These are phyloP conservation scores for Allium cepa DNA, from an alignment of 106 monocot genomes.

Conservation along the genomic window DNA sequence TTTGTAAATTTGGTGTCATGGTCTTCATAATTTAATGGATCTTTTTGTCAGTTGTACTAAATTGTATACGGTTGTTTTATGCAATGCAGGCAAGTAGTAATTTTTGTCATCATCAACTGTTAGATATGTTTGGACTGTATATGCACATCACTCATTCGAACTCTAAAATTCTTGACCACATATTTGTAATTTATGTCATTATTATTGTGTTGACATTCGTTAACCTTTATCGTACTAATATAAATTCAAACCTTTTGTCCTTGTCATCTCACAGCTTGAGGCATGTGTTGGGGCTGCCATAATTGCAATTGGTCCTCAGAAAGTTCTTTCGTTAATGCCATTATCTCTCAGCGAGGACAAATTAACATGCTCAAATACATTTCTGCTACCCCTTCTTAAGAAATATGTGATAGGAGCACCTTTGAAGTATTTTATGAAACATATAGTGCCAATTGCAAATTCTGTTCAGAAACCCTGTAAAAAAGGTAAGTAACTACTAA, in stretches of 20 bases:
- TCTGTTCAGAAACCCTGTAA: conserved; percentile 28
- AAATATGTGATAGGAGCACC: conserved; percentile 62
- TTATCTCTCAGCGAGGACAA: conserved; percentile 37
- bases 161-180: too few relatives aligned
- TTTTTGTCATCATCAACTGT: too few relatives aligned
- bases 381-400: conserved; percentile 82
- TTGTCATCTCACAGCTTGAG: conserved; percentile 32
- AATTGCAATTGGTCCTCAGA: conserved; percentile 74
- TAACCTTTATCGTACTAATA: neutral
- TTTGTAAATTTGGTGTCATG: too few relatives aligned
- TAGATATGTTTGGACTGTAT: too few relatives aligned
- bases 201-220: too few relatives aligned
- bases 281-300: conserved; percentile 73
- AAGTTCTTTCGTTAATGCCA: conserved; percentile 54
- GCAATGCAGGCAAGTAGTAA: too few relatives aligned
- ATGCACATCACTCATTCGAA: too few relatives aligned
- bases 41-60: too few relatives aligned
- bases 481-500: conserved; percentile 31
- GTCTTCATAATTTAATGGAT: too few relatives aligned
- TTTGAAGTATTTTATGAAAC: conserved; percentile 60
- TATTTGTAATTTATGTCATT: too few relatives aligned
- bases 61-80: too few relatives aligned
- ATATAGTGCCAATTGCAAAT: conserved; percentile 49
- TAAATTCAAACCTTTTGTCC: too few relatives aligned
- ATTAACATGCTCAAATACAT: conserved; percentile 59